Percentiles rank a stretch among this genome's conserved stretches.
These are phyloP conservation scores for Bolboschoenus planiculmis DNA, from an alignment of 176 grass and related monocot genomes.

Conservation along the genomic window DNA sequence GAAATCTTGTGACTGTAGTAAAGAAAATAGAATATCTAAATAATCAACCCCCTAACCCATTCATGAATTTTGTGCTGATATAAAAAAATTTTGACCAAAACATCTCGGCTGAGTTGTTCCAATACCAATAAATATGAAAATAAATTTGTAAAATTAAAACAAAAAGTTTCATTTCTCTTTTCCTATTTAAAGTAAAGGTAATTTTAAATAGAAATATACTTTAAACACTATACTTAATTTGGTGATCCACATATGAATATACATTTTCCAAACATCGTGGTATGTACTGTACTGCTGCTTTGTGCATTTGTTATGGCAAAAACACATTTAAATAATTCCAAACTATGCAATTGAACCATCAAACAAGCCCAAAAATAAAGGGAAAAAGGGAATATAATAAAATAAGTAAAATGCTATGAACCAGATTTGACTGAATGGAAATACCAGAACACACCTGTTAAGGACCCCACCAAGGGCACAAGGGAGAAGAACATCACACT, in stretches of 20 bases:
- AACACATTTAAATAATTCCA: neutral
- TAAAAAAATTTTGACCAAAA: neutral
- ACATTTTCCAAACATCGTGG: neutral
- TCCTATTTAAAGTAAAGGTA: neutral
- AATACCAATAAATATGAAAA: neutral
- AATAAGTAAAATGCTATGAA: neutral
- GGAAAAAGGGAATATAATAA: neutral
- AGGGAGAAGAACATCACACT: conserved; percentile 90
- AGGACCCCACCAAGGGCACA: conserved; percentile 87
- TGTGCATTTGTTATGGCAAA: neutral
- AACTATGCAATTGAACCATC: neutral
- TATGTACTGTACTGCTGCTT: neutral
- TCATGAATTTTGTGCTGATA: neutral
- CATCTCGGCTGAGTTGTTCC: neutral
- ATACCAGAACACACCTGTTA: conserved; percentile 46
- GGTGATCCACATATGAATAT: neutral
- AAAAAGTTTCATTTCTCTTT: neutral
- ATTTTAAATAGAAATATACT: neutral
- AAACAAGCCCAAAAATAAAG: neutral
- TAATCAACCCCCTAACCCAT: neutral
- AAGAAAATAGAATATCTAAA: neutral
- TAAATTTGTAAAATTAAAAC: neutral
- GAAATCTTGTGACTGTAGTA: neutral
- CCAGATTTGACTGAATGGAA: neutral
- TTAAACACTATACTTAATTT: neutral